Evolutionary conservation across 73 alveolate genomes (phyloP).

Genomic region (Stentor roeselii): DNA sequence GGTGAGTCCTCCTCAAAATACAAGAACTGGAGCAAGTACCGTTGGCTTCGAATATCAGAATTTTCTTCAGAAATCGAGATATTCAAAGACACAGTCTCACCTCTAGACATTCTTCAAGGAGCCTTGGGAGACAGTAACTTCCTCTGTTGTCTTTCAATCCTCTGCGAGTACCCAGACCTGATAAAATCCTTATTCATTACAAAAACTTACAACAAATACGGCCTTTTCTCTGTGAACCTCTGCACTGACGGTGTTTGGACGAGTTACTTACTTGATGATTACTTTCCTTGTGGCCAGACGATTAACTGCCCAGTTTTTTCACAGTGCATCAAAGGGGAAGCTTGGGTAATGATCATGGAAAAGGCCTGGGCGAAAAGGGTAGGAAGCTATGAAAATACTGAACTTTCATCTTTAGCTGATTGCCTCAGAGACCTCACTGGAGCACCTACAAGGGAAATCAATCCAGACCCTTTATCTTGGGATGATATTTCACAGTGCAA

Average conservation of each 20-base stretch:
- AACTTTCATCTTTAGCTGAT: slow-evolving; percentile 83
- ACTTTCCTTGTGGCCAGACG: slow-evolving; percentile 78
- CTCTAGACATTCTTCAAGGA: slow-evolving; percentile 75
- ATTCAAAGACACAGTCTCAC: too few relatives aligned
- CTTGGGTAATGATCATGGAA: slow-evolving; percentile 96
- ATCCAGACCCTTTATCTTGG: slow-evolving; percentile 64
- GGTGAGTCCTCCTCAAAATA: too few relatives aligned
- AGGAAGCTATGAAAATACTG: slow-evolving; percentile 86
- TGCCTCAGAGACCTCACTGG: slow-evolving; percentile 89
- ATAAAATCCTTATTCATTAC: slow-evolving; percentile 51
- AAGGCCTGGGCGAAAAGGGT: slow-evolving; percentile 98
- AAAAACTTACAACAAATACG: slow-evolving; percentile 63
- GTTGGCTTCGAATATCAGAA: too few relatives aligned
- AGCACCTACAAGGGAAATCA: slow-evolving; percentile 83
- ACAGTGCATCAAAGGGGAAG: slow-evolving; percentile 79
- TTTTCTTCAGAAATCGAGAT: too few relatives aligned
- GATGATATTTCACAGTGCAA: slow-evolving; percentile 60
- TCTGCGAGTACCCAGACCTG: slow-evolving; percentile 74
- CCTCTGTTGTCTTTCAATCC: slow-evolving; percentile 68
- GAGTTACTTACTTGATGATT: slow-evolving; percentile 85
- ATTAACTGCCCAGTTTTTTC: slow-evolving; percentile 87
- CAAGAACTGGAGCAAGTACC: too few relatives aligned
- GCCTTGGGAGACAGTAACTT: slow-evolving; percentile 76
- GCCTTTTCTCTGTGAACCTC: slow-evolving; percentile 76
- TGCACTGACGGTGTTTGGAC: slow-evolving; percentile 76